Percentiles rank a stretch among this genome's conserved stretches.
Conservation (phyloP, 176 grass and related monocot genomes). For the Urochloa ruziziensis region DNA sequence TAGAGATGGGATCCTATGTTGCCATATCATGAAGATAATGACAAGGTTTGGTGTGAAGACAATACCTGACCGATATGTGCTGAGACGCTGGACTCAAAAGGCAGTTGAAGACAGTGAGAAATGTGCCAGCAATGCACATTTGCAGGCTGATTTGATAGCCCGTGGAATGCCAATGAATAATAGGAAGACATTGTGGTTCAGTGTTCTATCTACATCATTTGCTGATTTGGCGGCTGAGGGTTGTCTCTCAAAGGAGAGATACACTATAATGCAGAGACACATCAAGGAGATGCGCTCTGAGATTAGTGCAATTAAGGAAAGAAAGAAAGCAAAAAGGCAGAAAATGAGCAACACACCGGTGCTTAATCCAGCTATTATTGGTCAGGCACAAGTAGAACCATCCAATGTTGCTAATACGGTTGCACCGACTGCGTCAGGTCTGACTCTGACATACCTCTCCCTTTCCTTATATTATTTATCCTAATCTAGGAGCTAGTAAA, state of each 20-base stretch:
- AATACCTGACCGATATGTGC: neutral
- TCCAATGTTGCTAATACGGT: too few species aligned
- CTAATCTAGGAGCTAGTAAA: too few species aligned
- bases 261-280: neutral
- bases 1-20: neutral
- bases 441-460: too few species aligned
- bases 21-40: neutral
- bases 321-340: too few species aligned
- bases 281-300: neutral
- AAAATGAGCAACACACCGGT: too few species aligned
- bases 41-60: neutral
- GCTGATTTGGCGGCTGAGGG: neutral
- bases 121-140: too few species aligned
- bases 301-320: neutral
- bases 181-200: neutral
- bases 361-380: too few species aligned
- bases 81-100: neutral
- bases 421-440: too few species aligned
- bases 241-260: neutral
- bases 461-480: too few species aligned
- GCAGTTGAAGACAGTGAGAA: rapidly evolving
- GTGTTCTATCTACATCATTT: neutral
- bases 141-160: neutral
- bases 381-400: too few species aligned
- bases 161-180: neutral